Evolutionary conservation across 1,284 basidiomycete species (phyloP), one percentile per base, ranked within the genome.

Genomic region (Leccinum griseonigrum): DNA sequence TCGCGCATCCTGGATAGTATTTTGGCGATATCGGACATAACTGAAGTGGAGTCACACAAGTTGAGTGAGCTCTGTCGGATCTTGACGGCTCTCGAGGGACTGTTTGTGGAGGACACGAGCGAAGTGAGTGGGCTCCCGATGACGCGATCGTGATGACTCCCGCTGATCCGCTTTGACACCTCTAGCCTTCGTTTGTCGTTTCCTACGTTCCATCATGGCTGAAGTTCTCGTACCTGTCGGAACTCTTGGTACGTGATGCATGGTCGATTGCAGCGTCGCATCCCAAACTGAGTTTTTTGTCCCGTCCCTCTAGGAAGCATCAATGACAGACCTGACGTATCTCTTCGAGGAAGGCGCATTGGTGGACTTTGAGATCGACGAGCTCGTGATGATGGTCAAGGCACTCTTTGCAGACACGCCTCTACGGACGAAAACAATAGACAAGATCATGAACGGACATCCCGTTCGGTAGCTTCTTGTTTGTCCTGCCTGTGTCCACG

Each of bases 321-420:
- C 92, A n/a, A 86, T 98, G 72, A 92, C 87, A 36, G 97, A 99
- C 75, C 91, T 99, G 59, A 90, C 91, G 32, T 97, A 96, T 75
- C 83, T 99, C 14, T 94, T 96, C 71, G 93, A 97, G 67, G 89
- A 92, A 66, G 94, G 95, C 2, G 91, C 94, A 3, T 78, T 99
- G 64, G 87, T 97, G 36, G 97, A 99, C 76, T 99, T 97, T 73
- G 85, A 89, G 60, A 81, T 89, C 3, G 85, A 91, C 32, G 96
- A 98, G 76, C 81, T 99, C 2, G 86, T 88, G 34, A 83, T 84
- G 63, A 82, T 99, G 36, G 85, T 98, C 46, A 83, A 85, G 54
- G 95, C 95, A 0, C 80, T 99, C 54, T 99, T 99, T 74, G 90
- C 95, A 26, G 95, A 97, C 72, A 94, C 91, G 18, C 83, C 86